Base-by-base conservation (phyloP, 352 stramenopile species). In the Pythium grandisporangium region DNA sequence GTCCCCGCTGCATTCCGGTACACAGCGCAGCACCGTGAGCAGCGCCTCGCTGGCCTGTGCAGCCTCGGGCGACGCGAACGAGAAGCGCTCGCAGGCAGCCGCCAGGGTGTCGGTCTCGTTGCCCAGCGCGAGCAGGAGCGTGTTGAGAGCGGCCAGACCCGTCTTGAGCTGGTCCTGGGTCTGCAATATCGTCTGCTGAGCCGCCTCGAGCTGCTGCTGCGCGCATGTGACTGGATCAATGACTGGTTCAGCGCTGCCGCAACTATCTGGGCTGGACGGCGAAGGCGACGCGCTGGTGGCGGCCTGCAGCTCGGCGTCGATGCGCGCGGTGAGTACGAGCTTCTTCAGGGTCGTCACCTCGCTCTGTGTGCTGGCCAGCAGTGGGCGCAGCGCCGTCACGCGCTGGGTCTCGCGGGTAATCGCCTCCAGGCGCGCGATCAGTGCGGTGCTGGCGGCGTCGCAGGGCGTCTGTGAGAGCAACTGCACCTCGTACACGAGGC, bases 401-500 rank as follows among this genome's bases (percentile, higher is more conserved):
- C 56, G 45, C 6, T 66, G 53, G 8, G 66, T 55, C 34, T 79
- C 54, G 13, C 55, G 49, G 14, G 55, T 37, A 19, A 88, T 39
- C 10, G 46, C 49, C 5, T 53, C 55, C 24, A 88, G 46, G 2
- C 47, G 30, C 37, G 68, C 71, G 14, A 58, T 51, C 6, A 82
- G 54, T 13, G 39, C 47, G 0, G 59, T 56, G 30, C 66, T 74
- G 5, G 59, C 66, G 45, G 86, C 72, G 17, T 88, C 72, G 26
- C 64, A 73, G 6, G 66, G 59, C 14, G 70, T 80, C 22, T 64
- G 54, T 1, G 59, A 58, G 3, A 86, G 48, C 38, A 77, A 51
- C 38, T 78, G 63, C 39, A 78, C 64, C 34, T 90, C 73, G 37
- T 80, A 87, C 21, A 66, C 45, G 5, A 90, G 49, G 0, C 76